phyloP scores from a whole-genome alignment of 2,329 filamentous ascomycete species.

The Penicillium sp. region DNA sequence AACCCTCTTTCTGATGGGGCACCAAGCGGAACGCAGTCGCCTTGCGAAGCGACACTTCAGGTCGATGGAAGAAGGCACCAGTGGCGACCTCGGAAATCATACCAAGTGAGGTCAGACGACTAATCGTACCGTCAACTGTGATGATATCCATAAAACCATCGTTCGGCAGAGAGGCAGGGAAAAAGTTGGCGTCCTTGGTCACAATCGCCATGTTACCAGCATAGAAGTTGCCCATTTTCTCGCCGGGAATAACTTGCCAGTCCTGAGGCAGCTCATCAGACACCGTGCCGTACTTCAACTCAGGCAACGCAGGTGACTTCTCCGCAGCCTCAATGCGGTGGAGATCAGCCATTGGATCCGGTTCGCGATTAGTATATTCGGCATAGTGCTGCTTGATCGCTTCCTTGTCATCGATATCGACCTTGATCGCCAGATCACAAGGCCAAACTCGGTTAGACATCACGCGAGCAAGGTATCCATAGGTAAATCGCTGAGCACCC shows the following conservation, averaged over 20 bases:
- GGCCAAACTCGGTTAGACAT: constrained; percentile 78
- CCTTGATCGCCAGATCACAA: constrained; percentile 82
- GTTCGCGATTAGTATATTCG: constrained; percentile 41
- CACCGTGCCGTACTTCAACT: constrained; percentile 76
- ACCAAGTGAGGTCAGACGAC: constrained; percentile 63
- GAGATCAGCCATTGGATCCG: constrained; percentile 16
- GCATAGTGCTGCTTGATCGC: constrained; percentile 73
- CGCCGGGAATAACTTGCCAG: constrained; percentile 72
- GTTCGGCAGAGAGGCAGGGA: constrained; percentile 70
- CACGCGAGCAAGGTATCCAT: constrained; percentile 76
- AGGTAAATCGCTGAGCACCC: constrained; percentile 80
- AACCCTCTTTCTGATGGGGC: constrained; percentile 71
- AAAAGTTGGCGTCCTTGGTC: constrained; percentile 84
- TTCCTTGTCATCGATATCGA: constrained; percentile 74
- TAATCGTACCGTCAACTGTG: constrained; percentile 73
- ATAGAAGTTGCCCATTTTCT: constrained; percentile 89
- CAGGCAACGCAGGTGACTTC: constrained; percentile 62
- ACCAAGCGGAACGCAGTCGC: constrained; percentile 83
- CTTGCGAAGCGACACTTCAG: constrained; percentile 78
- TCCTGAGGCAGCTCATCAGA: constrained; percentile 72
- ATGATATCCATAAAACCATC: constrained; percentile 88
- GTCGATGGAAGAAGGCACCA: constrained; percentile 76
- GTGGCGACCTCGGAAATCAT: constrained; percentile 72
- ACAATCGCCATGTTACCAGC: constrained; percentile 94
- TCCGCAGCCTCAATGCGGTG: constrained; percentile 37